A percentile compares a stretch with the other conserved stretches of the same genome.
Evolutionary conservation across 768 basidiomycete species (phyloP).

Genomic region (Mycena vitilis): DNA sequence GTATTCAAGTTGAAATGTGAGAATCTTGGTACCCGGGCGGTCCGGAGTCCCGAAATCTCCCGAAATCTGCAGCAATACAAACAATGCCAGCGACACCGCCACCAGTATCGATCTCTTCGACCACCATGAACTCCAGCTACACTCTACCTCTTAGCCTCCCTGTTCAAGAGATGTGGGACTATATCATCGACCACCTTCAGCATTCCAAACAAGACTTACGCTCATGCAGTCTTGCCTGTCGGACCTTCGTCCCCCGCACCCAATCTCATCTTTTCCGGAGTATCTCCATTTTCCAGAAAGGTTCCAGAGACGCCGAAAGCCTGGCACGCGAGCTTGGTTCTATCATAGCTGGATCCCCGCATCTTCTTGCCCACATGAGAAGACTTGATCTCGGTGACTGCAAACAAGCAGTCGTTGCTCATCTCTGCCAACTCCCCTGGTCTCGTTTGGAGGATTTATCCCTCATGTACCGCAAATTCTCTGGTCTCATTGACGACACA

Average conservation of each 20-base stretch:
- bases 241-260: not conserved
- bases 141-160: not conserved
- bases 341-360: not conserved
- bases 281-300: not conserved
- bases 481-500: not conserved
- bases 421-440: not conserved
- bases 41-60: no score
- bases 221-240: constrained; percentile 10
- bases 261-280: not conserved
- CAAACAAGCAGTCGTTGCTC: not conserved
- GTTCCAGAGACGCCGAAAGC: not conserved
- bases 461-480: not conserved
- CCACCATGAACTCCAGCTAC: constrained; percentile 17
- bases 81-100: no score
- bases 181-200: not conserved
- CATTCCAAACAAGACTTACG: not conserved
- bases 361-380: constrained; percentile 5
- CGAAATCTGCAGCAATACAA: no score
- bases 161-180: constrained; percentile 13
- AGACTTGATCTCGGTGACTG: not conserved
- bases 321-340: not conserved
- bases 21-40: no score
- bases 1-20: no score
- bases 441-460: not conserved
- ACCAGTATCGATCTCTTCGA: no score